Conservation (phyloP, 352 stramenopile species). For the Pythium sukuiense region DNA sequence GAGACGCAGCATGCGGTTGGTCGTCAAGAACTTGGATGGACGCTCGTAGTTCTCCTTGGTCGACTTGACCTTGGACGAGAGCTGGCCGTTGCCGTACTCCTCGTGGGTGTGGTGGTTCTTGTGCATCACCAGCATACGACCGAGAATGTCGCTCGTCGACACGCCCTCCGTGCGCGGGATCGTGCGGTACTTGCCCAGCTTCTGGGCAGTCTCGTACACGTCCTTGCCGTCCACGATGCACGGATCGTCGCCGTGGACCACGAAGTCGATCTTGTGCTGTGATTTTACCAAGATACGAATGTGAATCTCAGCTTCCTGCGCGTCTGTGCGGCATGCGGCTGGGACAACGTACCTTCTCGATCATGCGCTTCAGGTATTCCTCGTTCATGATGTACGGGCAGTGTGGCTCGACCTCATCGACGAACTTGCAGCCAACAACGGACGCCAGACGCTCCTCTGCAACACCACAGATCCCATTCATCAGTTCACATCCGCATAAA, state of each 20-base stretch:
- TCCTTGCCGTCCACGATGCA: conserved; percentile 99
- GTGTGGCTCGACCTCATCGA: conserved; percentile 96
- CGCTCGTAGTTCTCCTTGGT: conserved; percentile 54
- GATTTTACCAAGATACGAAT: not conserved
- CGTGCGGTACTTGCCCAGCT: conserved; percentile 94
- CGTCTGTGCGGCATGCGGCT: not conserved
- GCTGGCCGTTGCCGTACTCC: conserved; percentile 72
- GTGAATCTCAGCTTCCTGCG: not conserved
- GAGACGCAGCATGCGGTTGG: conserved; percentile 93
- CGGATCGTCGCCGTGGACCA: conserved; percentile 98
- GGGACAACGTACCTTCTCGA: conserved; percentile 81
- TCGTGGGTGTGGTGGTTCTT: conserved; percentile 92
- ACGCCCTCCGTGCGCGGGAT: conserved; percentile 97
- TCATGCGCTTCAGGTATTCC: conserved; percentile 97
- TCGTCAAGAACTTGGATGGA: conserved; percentile 95
- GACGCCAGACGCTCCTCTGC: conserved; percentile 93
- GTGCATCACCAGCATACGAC: conserved; percentile 96
- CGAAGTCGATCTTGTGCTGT: conserved; percentile 96
- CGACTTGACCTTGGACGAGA: conserved; percentile 73
- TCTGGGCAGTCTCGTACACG: conserved; percentile 97
- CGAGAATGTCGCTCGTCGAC: conserved; percentile 98
- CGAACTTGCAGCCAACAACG: conserved; percentile 97
- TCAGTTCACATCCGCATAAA: not conserved
- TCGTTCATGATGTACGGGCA: conserved; percentile 99
- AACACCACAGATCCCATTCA: not conserved